phyloP scores from a whole-genome alignment of 805 yeast species.

The Candida vartiovaarae region DNA sequence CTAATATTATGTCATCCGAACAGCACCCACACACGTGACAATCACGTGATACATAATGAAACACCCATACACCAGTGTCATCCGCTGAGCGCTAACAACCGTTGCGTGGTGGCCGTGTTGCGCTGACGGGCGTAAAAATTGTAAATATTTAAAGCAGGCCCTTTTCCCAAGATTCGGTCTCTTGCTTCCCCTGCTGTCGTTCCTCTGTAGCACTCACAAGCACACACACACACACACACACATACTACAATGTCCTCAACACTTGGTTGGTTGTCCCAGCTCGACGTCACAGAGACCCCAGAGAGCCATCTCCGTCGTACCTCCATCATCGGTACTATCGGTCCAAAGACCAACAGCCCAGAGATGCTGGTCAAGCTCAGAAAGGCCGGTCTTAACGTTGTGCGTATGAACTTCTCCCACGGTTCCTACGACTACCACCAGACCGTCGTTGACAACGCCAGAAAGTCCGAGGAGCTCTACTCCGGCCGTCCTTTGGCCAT shows the following conservation, averaged over 20 bases:
- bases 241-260: conserved; percentile 14
- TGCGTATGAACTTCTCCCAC: conserved; percentile 98
- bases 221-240: background rate
- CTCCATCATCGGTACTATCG: conserved; percentile 97
- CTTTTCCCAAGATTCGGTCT: no score
- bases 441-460: conserved; percentile 91
- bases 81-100: background rate
- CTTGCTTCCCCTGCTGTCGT: no score
- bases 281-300: conserved; percentile 23
- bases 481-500: conserved; percentile 97
- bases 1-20: no score
- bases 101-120: conserved; percentile 2
- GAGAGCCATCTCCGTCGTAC: conserved; percentile 56
- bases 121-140: no score
- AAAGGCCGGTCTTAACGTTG: conserved; percentile 96
- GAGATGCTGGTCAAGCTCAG: conserved; percentile 81
- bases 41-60: no score
- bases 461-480: conserved; percentile 84
- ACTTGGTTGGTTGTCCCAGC: conserved; percentile 24
- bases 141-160: no score
- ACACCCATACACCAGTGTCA: no score
- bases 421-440: conserved; percentile 98
- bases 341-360: conserved; percentile 93
- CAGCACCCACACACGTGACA: no score
- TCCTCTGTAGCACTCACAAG: background rate